Evolutionary conservation across 148 eudicot species (phyloP), one percentile per base, ranked within the genome.

Genomic region (Camellia japonica): DNA sequence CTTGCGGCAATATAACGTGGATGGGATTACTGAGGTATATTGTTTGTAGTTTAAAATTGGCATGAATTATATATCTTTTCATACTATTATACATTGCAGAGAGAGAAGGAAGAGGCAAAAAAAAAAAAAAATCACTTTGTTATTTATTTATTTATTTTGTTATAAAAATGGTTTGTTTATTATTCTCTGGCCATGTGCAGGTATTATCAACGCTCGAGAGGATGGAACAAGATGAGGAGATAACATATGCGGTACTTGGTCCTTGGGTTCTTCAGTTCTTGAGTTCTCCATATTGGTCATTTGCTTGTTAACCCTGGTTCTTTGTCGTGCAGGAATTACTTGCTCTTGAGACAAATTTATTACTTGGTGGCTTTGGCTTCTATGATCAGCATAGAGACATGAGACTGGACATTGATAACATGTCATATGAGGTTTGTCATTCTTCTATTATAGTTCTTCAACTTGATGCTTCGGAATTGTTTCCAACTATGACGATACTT

Each of bases 361-460:
- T 92, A 85, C 84, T 92, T 7, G 89, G 92, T 58, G 91, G 93
- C 63, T 90, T 95, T 82, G 82, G 85, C 46, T 84, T 90, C 67
- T 90, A 88, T 84, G 99, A 96, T 82, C 97, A 90, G 85, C 99
- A 96, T 80, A 86, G 97, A 65, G 98, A 93, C 84, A 90, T 96
- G 99, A 92, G 99, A 84, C 84, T 96, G 79, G 98, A 96, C 82
- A 96, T 96, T 49, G 99, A 96, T 79, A 91, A 90, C 86, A 93
- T 96, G 99, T 92, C 97, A 43, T 93, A 93, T 66, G 98, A 93
- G 93, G 99, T 93, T 73, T 78, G 83, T 71, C 7, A 7, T 49
- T 49, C 52, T 49, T 49, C 52, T 49, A 30, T 30, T 30, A 30
- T 49, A 49, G 52, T 49, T 49, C 52, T 49, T 4, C 52, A 2